phyloP scores from a whole-genome alignment of 768 basidiomycete species.

The Pulveroboletus sp. region DNA sequence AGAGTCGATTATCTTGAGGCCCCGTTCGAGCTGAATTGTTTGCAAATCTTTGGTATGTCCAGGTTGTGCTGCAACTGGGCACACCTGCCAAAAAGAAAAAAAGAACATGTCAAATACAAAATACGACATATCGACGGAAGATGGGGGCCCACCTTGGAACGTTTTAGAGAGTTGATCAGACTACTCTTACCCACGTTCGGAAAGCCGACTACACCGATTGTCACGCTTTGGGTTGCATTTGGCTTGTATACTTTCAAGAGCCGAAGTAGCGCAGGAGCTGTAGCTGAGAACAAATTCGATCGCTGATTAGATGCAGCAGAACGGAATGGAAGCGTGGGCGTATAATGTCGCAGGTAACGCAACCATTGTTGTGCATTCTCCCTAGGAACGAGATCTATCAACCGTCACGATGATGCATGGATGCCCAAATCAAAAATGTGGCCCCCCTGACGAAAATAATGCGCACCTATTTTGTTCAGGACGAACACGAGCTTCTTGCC shows the following conservation, averaged over 20 bases:
- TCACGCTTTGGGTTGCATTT: constrained; percentile 58
- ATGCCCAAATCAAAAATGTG: not conserved
- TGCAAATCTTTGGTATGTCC: constrained; percentile 93
- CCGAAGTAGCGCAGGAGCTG: constrained; percentile 71
- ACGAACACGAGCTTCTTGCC: constrained; percentile 93
- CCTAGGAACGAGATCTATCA: constrained; percentile 79
- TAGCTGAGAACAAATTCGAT: constrained; percentile 72
- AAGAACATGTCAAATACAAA: not conserved
- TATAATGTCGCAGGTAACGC: constrained; percentile 84
- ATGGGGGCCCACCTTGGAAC: constrained; percentile 56
- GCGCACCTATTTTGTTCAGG: constrained; percentile 94
- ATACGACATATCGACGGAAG: not conserved
- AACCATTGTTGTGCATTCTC: constrained; percentile 89
- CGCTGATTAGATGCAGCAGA: constrained; percentile 73
- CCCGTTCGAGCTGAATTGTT: constrained; percentile 87
- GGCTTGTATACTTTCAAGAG: constrained; percentile 83
- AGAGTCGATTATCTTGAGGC: constrained; percentile 88
- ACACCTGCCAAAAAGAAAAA: constrained; percentile 48
- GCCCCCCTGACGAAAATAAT: not conserved
- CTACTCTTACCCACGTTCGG: constrained; percentile 98
- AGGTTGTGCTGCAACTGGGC: constrained; percentile 89
- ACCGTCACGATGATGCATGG: not conserved
- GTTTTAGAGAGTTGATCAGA: constrained; percentile 87
- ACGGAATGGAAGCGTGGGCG: constrained; percentile 90
- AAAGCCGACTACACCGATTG: constrained; percentile 90